Evolutionary conservation across 2,329 filamentous ascomycete genomes (phyloP), one percentile per base, ranked within the genome.

Genomic region (Arthroderma sp.): DNA sequence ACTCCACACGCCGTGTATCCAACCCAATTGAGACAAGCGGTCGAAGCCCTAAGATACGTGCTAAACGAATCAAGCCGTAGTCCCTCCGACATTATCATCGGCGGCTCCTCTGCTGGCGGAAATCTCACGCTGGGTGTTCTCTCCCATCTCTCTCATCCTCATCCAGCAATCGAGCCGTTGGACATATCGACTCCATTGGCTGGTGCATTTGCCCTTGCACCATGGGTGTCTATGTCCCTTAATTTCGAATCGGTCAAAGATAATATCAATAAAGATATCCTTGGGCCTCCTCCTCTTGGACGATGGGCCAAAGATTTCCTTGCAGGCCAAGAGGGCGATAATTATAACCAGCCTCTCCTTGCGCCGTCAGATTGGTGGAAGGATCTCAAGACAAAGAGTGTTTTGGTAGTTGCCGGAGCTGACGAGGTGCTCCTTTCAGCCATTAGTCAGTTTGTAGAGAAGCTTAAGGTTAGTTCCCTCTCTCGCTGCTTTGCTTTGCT

Each of bases 391-490:
- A 65, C 74, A 3, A 60, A 65, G 15, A 64, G 70, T 36, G 61
- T 78, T 1, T 53, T 78, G 27, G 63, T 80, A 4, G 69, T 71
- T 49, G 72, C 63, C 1, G 78, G 77, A 0, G 69, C 62, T 1
- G 68, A 72, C 40, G 77, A 81, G 59, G 62, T 78, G 9, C 49
- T 80, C 28, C 58, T 76, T 31, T 76, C 78, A 50, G 65, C 70
- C 9, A 77, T 81, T 41, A 54, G 66, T 40, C 65, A 69, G 15
- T 70, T 78, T 49, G 64, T 62, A 22, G 56, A 59, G 39, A 72
- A 66, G 45, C 61, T 78, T 28, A 63, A 66, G 50, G 59, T 63
- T 30, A 64, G 64, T 4, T 62, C 62, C 49, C 53, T 10, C n/a
- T 29, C 32, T 27, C 34, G 11, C 29, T 30, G 22, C 15, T 10